phyloP scores from a whole-genome alignment of 2,329 filamentous ascomycete species.

The Orbilia oligospora region DNA sequence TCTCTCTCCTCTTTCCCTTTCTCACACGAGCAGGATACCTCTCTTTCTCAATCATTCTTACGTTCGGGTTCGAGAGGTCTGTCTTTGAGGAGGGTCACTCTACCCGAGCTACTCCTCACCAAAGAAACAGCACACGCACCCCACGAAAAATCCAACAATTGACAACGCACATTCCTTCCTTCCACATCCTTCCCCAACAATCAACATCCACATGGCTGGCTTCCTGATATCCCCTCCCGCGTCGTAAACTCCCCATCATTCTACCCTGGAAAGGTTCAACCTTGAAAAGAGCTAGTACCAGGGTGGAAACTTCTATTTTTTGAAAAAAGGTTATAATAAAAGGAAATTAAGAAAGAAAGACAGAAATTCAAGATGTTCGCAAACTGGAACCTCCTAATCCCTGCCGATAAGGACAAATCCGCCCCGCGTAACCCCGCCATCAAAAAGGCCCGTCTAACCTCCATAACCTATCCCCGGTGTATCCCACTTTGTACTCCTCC shows the following conservation, averaged over 20 bases:
- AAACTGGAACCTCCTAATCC: constrained; percentile 57
- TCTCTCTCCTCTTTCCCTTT: constrained; percentile 11
- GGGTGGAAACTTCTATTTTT: background rate
- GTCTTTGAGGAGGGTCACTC: background rate
- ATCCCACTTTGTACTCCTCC: constrained; percentile 28
- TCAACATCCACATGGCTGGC: constrained; percentile 18
- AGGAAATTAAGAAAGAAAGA: too few relatives aligned
- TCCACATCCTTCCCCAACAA: background rate
- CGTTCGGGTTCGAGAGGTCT: background rate
- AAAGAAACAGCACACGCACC: constrained; percentile 15
- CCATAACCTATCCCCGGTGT: constrained; percentile 49
- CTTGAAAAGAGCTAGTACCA: background rate
- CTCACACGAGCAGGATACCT: constrained; percentile 27
- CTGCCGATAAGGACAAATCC: constrained; percentile 47
- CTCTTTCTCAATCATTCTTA: background rate
- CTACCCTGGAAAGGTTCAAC: background rate
- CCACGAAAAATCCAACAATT: constrained; percentile 26
- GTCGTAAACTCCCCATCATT: constrained; percentile 7
- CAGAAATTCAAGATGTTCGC: constrained; percentile 36
- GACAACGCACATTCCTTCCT: constrained; percentile 7
- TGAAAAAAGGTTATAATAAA: too few relatives aligned
- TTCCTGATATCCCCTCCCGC: constrained; percentile 9
- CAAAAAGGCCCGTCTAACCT: constrained; percentile 47
- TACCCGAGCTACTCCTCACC: constrained; percentile 25
- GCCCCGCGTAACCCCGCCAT: constrained; percentile 37